Evolutionary conservation across 2,329 filamentous ascomycete genomes (phyloP).

Genomic region (Plectosphaerella plurivora): DNA sequence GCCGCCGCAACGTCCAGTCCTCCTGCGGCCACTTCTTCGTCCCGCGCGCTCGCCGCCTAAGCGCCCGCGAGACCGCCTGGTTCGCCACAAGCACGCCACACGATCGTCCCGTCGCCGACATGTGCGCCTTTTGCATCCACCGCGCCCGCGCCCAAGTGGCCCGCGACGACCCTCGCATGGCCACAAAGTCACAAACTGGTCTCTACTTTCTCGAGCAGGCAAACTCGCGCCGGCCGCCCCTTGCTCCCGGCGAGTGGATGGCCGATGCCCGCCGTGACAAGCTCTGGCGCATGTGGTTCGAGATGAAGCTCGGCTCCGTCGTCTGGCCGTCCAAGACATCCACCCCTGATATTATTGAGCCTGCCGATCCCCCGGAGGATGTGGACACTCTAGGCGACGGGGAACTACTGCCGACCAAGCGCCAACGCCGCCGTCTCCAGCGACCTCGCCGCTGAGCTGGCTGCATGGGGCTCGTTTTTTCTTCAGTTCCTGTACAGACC

Average conservation of each 20-base stretch:
- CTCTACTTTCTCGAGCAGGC: not conserved
- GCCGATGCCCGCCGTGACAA: not conserved
- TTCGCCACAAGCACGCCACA: not conserved
- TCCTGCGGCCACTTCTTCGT: conserved; percentile 26
- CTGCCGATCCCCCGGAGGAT: not conserved
- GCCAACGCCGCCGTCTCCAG: not conserved
- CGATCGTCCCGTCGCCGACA: not conserved
- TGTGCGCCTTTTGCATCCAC: not conserved
- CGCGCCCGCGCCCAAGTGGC: not conserved
- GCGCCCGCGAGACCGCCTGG: not conserved
- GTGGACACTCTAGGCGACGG: not conserved
- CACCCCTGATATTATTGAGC: not conserved
- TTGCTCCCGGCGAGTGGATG: not conserved
- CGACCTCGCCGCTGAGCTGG: not conserved
- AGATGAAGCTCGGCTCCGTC: not conserved
- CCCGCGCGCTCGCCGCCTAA: conserved; percentile 14
- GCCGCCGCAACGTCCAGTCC: conserved; percentile 25
- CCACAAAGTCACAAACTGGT: not conserved
- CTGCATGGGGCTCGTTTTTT: no score
- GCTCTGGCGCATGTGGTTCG: not conserved
- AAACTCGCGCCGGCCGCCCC: not conserved
- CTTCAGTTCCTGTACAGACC: no score
- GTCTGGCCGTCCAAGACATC: not conserved
- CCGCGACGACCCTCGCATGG: not conserved
- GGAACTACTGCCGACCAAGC: not conserved